Conservation (phyloP, 768 basidiomycete species). For the Mycena vitilis region DNA sequence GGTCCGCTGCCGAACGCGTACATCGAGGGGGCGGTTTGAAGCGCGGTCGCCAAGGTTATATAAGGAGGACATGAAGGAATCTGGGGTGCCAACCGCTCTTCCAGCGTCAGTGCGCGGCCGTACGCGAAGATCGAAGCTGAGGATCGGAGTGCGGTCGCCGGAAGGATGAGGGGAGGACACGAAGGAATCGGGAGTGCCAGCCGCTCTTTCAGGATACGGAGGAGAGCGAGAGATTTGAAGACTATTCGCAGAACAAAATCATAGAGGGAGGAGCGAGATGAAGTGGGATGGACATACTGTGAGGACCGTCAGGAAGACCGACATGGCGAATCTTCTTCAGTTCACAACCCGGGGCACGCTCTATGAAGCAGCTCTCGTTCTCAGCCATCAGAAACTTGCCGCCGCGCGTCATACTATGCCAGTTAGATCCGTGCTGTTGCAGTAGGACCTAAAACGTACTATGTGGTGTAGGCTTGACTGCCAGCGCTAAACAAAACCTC, state of each 20-base stretch:
- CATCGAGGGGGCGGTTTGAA: no score
- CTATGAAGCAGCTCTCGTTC: not conserved
- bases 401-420: not conserved
- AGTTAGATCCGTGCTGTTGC: no score
- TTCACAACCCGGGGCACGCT: not conserved
- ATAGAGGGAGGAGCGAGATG: no score
- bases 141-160: not conserved
- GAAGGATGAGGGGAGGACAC: not conserved
- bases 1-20: no score
- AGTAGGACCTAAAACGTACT: not conserved
- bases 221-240: constrained; percentile 18
- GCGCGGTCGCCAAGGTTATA: no score
- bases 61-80: no score
- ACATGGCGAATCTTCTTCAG: not conserved
- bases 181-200: not conserved
- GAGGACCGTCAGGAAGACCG: constrained; percentile 4
- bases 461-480: constrained; percentile 1
- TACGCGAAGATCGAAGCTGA: no score
- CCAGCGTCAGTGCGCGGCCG: no score
- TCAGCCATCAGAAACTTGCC: not conserved
- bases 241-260: not conserved
- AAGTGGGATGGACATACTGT: not conserved
- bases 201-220: constrained; percentile 11
- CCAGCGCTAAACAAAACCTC: not conserved
- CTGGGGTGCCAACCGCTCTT: no score